These are phyloP conservation scores for Leucosporidium yakuticum DNA, from an alignment of 768 basidiomycete species.

Conservation along the genomic window DNA sequence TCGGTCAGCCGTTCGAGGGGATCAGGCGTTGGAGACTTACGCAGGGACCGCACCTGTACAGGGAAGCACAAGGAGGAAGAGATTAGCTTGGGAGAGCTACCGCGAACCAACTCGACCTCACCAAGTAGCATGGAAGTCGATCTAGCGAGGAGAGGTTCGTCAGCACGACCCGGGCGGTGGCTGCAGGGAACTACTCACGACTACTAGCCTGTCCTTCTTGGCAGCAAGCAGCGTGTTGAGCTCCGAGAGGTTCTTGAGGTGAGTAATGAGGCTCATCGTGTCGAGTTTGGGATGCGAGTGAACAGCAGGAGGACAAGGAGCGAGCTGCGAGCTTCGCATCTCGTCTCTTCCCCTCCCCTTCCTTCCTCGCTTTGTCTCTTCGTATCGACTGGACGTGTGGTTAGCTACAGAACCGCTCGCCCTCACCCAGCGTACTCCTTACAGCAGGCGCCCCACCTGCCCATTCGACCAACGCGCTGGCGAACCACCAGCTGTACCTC, in stretches of 20 bases:
- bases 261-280: slow-evolving; percentile 31
- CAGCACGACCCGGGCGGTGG: background rate
- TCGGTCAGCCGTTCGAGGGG: no score
- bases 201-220: slow-evolving; percentile 16
- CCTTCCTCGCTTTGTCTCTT: background rate
- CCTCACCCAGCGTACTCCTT: background rate
- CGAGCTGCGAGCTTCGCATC: background rate
- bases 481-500: slow-evolving; percentile 6
- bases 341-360: background rate
- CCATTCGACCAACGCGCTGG: background rate
- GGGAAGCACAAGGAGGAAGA: background rate
- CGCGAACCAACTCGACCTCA: background rate
- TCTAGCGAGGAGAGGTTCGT: background rate
- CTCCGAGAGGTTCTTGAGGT: slow-evolving; percentile 9
- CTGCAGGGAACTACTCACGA: background rate
- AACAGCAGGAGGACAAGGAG: background rate
- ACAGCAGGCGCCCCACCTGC: background rate
- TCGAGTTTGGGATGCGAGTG: background rate
- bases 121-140: slow-evolving; percentile 29
- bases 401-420: background rate
- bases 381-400: background rate
- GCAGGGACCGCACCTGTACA: slow-evolving; percentile 24
- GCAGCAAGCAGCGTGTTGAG: slow-evolving; percentile 20
- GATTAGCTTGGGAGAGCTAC: background rate
- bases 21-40: background rate